A percentile compares a stretch with the other conserved stretches of the same genome.
phyloP scores from a whole-genome alignment of 202 grass and related monocot species.

The Cymbopogon flexuosus region DNA sequence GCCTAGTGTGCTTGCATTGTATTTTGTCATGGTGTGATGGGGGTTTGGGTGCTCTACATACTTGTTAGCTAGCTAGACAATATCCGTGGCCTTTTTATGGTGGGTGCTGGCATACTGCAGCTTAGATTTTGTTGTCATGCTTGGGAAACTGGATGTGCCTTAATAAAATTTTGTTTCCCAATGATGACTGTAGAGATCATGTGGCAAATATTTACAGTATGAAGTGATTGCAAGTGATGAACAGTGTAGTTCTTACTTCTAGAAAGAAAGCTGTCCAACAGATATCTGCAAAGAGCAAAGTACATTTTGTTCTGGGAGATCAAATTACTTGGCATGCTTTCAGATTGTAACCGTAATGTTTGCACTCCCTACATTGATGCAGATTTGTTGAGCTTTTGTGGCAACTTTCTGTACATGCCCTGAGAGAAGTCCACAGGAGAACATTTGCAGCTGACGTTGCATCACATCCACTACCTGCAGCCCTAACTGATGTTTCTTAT shows the following conservation, averaged over 20 bases:
- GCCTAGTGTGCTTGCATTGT: background rate
- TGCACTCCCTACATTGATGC: conserved; percentile 30
- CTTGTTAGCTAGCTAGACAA: background rate
- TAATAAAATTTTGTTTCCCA: background rate
- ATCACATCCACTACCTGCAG: conserved; percentile 74
- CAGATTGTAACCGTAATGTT: conserved; percentile 5
- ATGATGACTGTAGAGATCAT: background rate
- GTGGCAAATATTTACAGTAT: conserved; percentile 6
- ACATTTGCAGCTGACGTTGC: conserved; percentile 76
- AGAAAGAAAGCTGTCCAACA: background rate
- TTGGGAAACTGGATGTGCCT: conserved; percentile 3
- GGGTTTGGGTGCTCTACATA: background rate
- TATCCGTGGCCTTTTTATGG: background rate
- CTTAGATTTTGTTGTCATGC: background rate
- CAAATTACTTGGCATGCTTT: conserved; percentile 2
- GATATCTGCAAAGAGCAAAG: background rate
- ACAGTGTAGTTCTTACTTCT: conserved; percentile 7
- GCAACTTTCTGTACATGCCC: conserved; percentile 96
- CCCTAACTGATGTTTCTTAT: conserved; percentile 95
- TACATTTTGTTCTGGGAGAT: background rate
- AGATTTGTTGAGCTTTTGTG: conserved; percentile 99
- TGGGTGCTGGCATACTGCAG: background rate
- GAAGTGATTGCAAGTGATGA: conserved; percentile 1
- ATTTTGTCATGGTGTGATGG: background rate
- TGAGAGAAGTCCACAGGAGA: conserved; percentile 97